Evolutionary conservation across 495 filamentous ascomycete species (phyloP).

Genomic region (Penicillium tannophilum): DNA sequence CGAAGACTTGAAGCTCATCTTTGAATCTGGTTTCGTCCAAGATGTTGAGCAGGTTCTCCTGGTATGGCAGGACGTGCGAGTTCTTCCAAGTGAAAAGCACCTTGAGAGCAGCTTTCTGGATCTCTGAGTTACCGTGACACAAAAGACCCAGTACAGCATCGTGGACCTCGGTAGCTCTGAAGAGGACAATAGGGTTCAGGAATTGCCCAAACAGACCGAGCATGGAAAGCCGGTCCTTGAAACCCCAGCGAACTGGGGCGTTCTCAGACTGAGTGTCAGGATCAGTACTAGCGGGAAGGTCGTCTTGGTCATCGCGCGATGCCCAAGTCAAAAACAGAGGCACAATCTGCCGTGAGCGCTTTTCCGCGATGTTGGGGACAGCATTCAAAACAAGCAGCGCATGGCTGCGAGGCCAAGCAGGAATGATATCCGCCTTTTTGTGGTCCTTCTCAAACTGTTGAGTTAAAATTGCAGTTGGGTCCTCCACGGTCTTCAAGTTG

Average conservation of each 20-base stretch:
- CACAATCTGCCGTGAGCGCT: constrained; percentile 77
- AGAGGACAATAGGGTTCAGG: constrained; percentile 80
- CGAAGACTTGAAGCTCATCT: constrained; percentile 84
- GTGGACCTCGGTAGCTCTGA: constrained; percentile 75
- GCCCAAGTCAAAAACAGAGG: constrained; percentile 85
- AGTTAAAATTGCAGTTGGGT: constrained; percentile 26
- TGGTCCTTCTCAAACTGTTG: constrained; percentile 40
- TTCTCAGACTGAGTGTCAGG: constrained; percentile 18
- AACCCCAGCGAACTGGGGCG: constrained; percentile 47
- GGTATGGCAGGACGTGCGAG: constrained; percentile 70
- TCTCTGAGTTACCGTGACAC: constrained; percentile 82
- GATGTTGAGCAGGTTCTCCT: constrained; percentile 84
- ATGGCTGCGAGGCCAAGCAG: constrained; percentile 62
- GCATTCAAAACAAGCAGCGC: constrained; percentile 77
- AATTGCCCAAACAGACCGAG: constrained; percentile 84
- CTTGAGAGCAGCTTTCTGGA: constrained; percentile 82
- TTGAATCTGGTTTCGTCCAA: constrained; percentile 90
- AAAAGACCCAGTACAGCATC: constrained; percentile 70
- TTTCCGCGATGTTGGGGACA: constrained; percentile 78
- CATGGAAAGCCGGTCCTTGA: constrained; percentile 79
- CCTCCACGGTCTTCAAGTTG: constrained; percentile 27
- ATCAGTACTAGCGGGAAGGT: constrained; percentile 37
- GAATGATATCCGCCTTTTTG: constrained; percentile 34
- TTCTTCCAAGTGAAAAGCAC: constrained; percentile 89
- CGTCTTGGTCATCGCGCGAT: constrained; percentile 50